Evolutionary conservation across 1,284 basidiomycete species (phyloP), one percentile per base, ranked within the genome.

Genomic region (Prillingera fragicola): DNA sequence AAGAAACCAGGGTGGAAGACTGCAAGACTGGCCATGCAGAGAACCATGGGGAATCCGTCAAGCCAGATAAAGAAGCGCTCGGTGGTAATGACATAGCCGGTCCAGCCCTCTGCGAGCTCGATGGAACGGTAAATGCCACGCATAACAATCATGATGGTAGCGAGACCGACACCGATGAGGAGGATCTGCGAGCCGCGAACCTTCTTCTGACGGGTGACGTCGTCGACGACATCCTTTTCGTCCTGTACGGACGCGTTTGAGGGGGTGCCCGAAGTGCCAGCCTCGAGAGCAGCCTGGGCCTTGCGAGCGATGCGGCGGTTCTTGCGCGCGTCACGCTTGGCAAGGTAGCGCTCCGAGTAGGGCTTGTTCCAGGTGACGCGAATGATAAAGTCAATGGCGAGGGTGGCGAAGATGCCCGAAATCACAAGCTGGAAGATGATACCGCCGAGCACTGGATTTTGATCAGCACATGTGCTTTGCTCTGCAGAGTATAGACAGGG

Each of bases 341-440:
- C 23, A 5, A 33, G 12, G 17, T 18, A 33, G 18, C 32, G 42
- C n/a, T 27, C 26, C 4, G 43, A 49, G 41, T 63, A 66, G 22
- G 62, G 52, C 38, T 41, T 43, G 24, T 48, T 22, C 29, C 38
- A 41, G 4, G 32, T 32, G 21, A 50, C 50, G 25, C 67, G 57
- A 32, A 62, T 35, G 31, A 56, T 50, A 33, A 69, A 65, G 50
- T 65, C 66, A 23, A 60, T 24, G 8, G 56, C 65, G 41, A 63
- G 52, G 27, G 33, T 31, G 29, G 59, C 41, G 45, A 69, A 69
- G 41, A 70, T 45, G 49, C 55, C 45, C 53, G 65, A 70, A 27
- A 57, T 49, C 29, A 55, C 52, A 21, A 70, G 56, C 41, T 71
- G 69, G 52, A 70, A 60, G 49, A 66, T 54, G 56, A 71, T 71